Evolutionary conservation across 306 rosid species (phyloP), one percentile per base, ranked within the genome.

Genomic region (Begonia peltatifolia): DNA sequence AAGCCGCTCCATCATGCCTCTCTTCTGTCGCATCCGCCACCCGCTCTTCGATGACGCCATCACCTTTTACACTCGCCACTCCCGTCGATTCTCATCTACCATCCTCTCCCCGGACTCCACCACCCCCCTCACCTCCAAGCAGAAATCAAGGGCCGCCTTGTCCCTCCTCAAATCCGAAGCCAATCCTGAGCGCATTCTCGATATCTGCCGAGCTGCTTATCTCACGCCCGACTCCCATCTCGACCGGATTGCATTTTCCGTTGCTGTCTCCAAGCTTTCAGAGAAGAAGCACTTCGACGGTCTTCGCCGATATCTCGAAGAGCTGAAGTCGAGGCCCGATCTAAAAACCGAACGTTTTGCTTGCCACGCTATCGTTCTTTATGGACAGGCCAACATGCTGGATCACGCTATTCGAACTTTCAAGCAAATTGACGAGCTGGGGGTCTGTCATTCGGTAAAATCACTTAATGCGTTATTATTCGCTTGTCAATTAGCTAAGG

Each of bases 361-460:
- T 10, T 68, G 80, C 5, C 94, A 80, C 41, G 79, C 77, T 35
- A 82, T 84, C 16, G 68, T 78, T 23, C 87, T 89, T 36, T 89
- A 77, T 44, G 97, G 97, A 30, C 93, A 74, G 53, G 93, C 94
- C 6, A 69, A 75, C 9, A 82, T 89, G 95, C 54, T 74, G 23
- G 69, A 73, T 51, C 75, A 82, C 56, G 87, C 93, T 2, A 5
- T 80, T 47, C 63, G 61, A 9, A 76, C 81, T 47, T 89, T 89
- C 61, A 50, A 60, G 47, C 53, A 55, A 51, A 73, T 72, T 61
- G 65, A 48, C 0, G 77, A 76, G 14, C 47, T 79, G 53, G 53
- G 69, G 11, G 12, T 80, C 22, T 52, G 46, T 56, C 87, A 67
- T 7, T 58, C 86, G 8, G 87, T 76, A 6, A 78, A 63, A 63